These are phyloP conservation scores for Boletellus sp. DNA, from an alignment of 768 basidiomycete species.

Conservation along the genomic window DNA sequence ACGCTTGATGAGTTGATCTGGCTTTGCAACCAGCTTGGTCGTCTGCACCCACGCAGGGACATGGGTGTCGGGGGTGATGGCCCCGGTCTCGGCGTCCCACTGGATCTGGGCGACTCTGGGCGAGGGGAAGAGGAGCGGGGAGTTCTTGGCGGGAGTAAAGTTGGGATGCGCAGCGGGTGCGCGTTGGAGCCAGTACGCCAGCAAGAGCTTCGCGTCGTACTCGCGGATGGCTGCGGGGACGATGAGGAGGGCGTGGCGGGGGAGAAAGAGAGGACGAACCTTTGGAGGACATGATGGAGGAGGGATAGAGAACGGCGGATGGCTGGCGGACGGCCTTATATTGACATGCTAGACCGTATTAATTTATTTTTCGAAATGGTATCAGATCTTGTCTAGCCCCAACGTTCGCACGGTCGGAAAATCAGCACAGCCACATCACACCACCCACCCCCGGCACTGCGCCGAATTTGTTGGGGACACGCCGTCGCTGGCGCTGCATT, in stretches of 20 bases:
- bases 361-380: constrained; percentile 16
- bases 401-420: constrained; percentile 29
- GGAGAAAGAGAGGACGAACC: constrained; percentile 14
- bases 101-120: constrained; percentile 84
- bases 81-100: constrained; percentile 70
- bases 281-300: constrained; percentile 33
- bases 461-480: too few relatives aligned
- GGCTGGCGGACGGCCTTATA: constrained; percentile 14
- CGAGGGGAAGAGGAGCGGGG: constrained; percentile 50
- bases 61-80: constrained; percentile 54
- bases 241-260: constrained; percentile 1
- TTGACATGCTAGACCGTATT: constrained; percentile 8
- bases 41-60: constrained; percentile 81
- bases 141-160: constrained; percentile 41
- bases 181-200: constrained; percentile 95
- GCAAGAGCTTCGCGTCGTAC: constrained; percentile 97
- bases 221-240: constrained; percentile 75
- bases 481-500: too few relatives aligned
- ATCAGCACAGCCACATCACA: constrained; percentile 29
- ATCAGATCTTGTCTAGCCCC: constrained; percentile 28
- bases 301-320: constrained; percentile 1
- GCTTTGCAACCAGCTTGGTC: constrained; percentile 90
- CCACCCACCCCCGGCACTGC: not conserved
- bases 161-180: constrained; percentile 76
- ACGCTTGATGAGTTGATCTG: constrained; percentile 98